Base-by-base conservation (phyloP, 306 rosid species). In the Medicago arabica region DNA sequence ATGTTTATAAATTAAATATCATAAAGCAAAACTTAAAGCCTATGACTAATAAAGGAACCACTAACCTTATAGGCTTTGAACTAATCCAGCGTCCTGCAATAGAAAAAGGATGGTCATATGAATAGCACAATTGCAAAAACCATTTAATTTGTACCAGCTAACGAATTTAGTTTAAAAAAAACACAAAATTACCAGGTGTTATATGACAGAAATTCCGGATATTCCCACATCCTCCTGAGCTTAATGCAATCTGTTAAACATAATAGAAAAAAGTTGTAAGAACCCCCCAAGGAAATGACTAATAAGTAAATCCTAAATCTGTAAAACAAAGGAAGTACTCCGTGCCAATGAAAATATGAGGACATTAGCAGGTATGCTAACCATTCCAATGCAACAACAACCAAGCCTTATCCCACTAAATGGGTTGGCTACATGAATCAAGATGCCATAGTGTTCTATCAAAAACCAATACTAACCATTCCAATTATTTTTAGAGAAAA, bases 11-110 rank as follows among this genome's bases (percentile, higher is more conserved):
- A 72, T 6, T 19, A 44, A 54, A 63, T 21, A 60, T 41, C 60
- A 41, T 25, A 41, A 11, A 47, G 62, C 67, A 81, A 69, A 19
- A 58, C 46, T 38, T 54, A 72, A 73, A 67, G 71, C 28, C 53
- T 31, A 13, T 53, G 61, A 61, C 62, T 16, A 59, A 59, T 19
- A 68, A 65, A 49, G 19, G 76, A 3, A 55, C 60, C 59, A 84
- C 92, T 75, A 77, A 92, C 98, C 94, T 88, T 34, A 47, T 60
- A 17, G 84, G 80, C 69, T 78, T 71, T 39, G 75, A 67, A 74
- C 85, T 83, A 72, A 64, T 64, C 60, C 71, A 67, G 78, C 88
- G 46, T 71, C 94, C 97, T 90, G 88, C 53, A 79, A 46, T 39
- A 74, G 62, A 76, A 72, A 31, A 65, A 44, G 38, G 12, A 34